phyloP scores from a whole-genome alignment of 2,329 filamentous ascomycete species.

The Pseudogymnoascus sp. region DNA sequence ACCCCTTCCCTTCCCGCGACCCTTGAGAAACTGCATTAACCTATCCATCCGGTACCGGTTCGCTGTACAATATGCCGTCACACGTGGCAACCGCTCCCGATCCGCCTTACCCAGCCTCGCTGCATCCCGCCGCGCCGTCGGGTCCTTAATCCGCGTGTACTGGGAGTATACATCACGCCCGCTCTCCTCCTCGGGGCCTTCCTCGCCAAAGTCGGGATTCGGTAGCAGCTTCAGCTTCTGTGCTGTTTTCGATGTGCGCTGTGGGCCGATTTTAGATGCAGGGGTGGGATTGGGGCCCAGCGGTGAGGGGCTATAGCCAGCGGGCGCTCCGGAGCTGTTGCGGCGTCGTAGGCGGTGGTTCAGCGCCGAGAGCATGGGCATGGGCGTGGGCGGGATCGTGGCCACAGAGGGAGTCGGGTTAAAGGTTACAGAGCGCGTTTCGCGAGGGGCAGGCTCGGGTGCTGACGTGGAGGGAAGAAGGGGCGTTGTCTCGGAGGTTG shows the following conservation, averaged over 20 bases:
- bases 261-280: slow-evolving; percentile 74
- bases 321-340: slow-evolving; percentile 66
- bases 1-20: slow-evolving; percentile 65
- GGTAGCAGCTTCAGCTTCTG: slow-evolving; percentile 97
- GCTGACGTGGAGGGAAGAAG: background rate
- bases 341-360: slow-evolving; percentile 82
- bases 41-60: slow-evolving; percentile 85
- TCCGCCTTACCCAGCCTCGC: slow-evolving; percentile 90
- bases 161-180: slow-evolving; percentile 95
- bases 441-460: slow-evolving; percentile 15
- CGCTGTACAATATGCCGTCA: slow-evolving; percentile 94
- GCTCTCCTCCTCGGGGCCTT: slow-evolving; percentile 75
- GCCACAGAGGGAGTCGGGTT: slow-evolving; percentile 59
- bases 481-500: slow-evolving; percentile 7
- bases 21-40: slow-evolving; percentile 84
- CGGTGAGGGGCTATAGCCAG: slow-evolving; percentile 30
- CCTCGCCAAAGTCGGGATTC: slow-evolving; percentile 74
- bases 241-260: slow-evolving; percentile 88
- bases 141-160: slow-evolving; percentile 95
- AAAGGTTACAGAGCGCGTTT: slow-evolving; percentile 53
- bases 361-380: slow-evolving; percentile 64
- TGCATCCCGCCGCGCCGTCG: slow-evolving; percentile 83
- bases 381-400: slow-evolving; percentile 37
- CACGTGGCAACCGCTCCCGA: slow-evolving; percentile 73
- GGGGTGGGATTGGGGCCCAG: slow-evolving; percentile 28